A percentile compares a stretch with the other conserved stretches of the same genome.
Evolutionary conservation across 1,284 basidiomycete species (phyloP).

Genomic region (Athelia psychrophila): DNA sequence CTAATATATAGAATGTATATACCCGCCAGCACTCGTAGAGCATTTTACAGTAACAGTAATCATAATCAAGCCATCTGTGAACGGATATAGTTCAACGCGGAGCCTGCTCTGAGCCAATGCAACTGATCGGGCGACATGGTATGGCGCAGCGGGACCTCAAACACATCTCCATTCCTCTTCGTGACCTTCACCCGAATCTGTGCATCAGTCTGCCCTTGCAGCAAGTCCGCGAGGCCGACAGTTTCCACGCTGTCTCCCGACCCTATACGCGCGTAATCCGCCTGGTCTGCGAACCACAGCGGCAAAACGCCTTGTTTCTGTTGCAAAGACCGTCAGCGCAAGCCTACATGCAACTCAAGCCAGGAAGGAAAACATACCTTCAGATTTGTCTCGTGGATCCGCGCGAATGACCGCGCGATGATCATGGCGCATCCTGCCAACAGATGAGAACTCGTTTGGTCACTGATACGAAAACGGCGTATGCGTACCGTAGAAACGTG

Average conservation of each 20-base stretch:
- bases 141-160: slow-evolving; percentile 76
- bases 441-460: neutral
- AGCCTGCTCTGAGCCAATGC: slow-evolving; percentile 84
- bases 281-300: slow-evolving; percentile 86
- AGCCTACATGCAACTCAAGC: neutral
- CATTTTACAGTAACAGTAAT: neutral
- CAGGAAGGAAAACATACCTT: slow-evolving; percentile 54
- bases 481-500: slow-evolving; percentile 84
- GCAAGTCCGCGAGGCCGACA: slow-evolving; percentile 38
- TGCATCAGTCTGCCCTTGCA: slow-evolving; percentile 48
- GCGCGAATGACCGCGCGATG: slow-evolving; percentile 90
- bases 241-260: slow-evolving; percentile 61
- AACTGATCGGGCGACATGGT: slow-evolving; percentile 90
- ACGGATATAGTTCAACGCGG: slow-evolving; percentile 83
- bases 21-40: neutral
- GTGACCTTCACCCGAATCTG: slow-evolving; percentile 70
- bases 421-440: slow-evolving; percentile 75
- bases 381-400: slow-evolving; percentile 98
- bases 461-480: neutral
- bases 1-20: too few relatives aligned
- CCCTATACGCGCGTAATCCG: slow-evolving; percentile 80
- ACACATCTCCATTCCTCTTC: slow-evolving; percentile 58
- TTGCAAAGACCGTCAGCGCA: neutral
- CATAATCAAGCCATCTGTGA: slow-evolving; percentile 36
- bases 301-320: slow-evolving; percentile 96